Percentiles rank a stretch among this genome's conserved stretches.
phyloP scores from a whole-genome alignment of 441 rosid genomes.

The Oxalis stricta region DNA sequence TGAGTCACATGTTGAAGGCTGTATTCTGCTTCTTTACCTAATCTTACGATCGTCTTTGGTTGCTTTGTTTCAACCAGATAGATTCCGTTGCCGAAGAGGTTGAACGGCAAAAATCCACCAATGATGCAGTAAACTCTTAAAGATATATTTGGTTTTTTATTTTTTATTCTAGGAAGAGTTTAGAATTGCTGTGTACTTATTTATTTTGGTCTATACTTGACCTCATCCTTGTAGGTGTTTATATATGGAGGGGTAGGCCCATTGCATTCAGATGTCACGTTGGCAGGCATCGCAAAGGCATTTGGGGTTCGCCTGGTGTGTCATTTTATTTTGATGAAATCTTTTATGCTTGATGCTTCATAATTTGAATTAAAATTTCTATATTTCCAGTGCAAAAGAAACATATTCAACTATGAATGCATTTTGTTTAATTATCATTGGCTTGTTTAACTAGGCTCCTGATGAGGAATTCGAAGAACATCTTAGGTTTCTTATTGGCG shows the following conservation, averaged over 20 bases:
- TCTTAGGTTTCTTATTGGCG: slow-evolving; percentile 64
- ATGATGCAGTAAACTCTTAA: slow-evolving; percentile 53
- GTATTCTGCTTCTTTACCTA: background rate
- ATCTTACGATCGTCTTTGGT: slow-evolving; percentile 6
- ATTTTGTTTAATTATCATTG: background rate
- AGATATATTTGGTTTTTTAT: background rate
- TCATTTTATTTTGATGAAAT: slow-evolving; percentile 7
- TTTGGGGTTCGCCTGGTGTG: slow-evolving; percentile 92
- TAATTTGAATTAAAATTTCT: background rate
- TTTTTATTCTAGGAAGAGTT: background rate
- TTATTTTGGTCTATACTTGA: background rate
- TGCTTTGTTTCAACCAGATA: slow-evolving; percentile 36
- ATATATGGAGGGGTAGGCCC: slow-evolving; percentile 94
- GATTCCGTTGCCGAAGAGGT: slow-evolving; percentile 97
- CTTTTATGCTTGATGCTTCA: background rate
- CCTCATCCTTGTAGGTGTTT: slow-evolving; percentile 43
- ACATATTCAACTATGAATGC: too few relatives aligned
- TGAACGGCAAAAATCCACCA: slow-evolving; percentile 51
- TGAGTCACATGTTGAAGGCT: slow-evolving; percentile 1
- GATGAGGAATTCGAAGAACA: slow-evolving; percentile 98
- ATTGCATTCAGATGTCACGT: slow-evolving; percentile 80
- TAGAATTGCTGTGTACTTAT: background rate
- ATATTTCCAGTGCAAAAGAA: too few relatives aligned
- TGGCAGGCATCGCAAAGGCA: slow-evolving; percentile 93
- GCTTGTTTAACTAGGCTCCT: slow-evolving; percentile 50